A percentile compares a stretch with the other conserved stretches of the same genome.
Evolutionary conservation across 345 rosid genomes (phyloP).

Genomic region (Raphanus sativus): DNA sequence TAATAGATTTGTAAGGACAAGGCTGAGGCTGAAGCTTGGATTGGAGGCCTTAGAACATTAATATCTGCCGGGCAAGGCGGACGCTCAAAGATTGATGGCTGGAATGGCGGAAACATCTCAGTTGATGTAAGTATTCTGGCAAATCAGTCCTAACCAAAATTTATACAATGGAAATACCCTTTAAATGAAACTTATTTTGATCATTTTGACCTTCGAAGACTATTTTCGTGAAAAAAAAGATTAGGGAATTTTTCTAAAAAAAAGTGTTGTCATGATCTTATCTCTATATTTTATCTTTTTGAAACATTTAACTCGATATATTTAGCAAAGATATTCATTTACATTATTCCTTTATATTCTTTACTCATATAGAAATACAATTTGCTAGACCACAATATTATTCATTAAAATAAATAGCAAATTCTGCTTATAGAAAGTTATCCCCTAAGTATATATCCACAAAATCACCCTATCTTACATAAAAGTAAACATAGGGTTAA

Average conservation of each 20-base stretch:
- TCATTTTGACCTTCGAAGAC: too few relatives aligned
- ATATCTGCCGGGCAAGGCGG: constrained; percentile 79
- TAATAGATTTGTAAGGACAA: constrained; percentile 91
- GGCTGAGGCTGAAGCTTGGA: constrained; percentile 91
- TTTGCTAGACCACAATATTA: background rate
- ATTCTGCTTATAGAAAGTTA: background rate
- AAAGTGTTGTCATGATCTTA: constrained; percentile 1
- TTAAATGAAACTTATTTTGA: too few relatives aligned
- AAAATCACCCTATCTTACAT: background rate
- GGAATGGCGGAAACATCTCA: constrained; percentile 80
- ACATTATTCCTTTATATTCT: background rate
- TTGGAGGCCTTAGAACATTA: constrained; percentile 72
- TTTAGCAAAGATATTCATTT: background rate
- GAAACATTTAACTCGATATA: background rate
- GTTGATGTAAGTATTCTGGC: constrained; percentile 62
- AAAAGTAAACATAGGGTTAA: too few relatives aligned
- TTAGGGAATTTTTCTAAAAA: too few relatives aligned
- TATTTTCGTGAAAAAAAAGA: too few relatives aligned
- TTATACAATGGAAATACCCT: background rate
- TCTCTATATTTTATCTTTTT: too few relatives aligned
- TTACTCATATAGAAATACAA: background rate
- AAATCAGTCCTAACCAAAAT: background rate
- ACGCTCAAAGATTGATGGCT: constrained; percentile 94
- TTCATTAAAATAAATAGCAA: background rate
- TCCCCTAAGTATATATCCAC: background rate